These are phyloP conservation scores for Leptodontidium sp. DNA, from an alignment of 2,329 filamentous ascomycete species.

Conservation along the genomic window DNA sequence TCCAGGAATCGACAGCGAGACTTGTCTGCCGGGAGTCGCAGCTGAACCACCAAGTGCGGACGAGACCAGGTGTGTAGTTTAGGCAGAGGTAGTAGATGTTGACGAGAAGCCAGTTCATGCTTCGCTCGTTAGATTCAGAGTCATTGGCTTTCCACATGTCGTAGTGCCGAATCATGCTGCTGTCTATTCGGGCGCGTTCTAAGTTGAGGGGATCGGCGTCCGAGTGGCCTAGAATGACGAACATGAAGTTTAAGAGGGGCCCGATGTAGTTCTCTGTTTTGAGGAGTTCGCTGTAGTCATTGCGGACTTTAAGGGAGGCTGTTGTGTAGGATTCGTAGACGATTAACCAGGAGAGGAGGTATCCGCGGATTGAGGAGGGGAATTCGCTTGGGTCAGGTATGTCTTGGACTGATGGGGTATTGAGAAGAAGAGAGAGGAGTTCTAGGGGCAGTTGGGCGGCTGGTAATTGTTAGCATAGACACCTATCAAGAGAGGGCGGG, in stretches of 20 bases:
- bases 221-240: constrained; percentile 84
- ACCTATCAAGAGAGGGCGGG: neutral
- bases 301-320: constrained; percentile 82
- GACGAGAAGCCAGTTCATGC: constrained; percentile 83
- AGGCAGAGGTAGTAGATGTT: constrained; percentile 88
- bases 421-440: constrained; percentile 81
- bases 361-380: constrained; percentile 76
- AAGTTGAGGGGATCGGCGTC: constrained; percentile 77
- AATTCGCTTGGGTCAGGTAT: constrained; percentile 72
- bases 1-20: constrained; percentile 83
- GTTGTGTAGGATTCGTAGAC: constrained; percentile 85
- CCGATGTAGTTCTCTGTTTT: constrained; percentile 75
- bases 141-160: constrained; percentile 60
- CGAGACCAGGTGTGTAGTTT: constrained; percentile 78
- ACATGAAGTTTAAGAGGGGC: constrained; percentile 79
- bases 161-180: constrained; percentile 63
- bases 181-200: constrained; percentile 69
- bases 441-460: constrained; percentile 82
- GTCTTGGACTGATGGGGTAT: constrained; percentile 75
- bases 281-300: constrained; percentile 80
- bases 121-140: constrained; percentile 70
- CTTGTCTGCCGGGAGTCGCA: constrained; percentile 83
- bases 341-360: constrained; percentile 88
- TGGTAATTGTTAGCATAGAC: constrained; percentile 31
- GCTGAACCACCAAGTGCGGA: constrained; percentile 85